These are phyloP conservation scores for Davidsoniella virescens DNA, from an alignment of 2,329 filamentous ascomycete species.

Conservation along the genomic window DNA sequence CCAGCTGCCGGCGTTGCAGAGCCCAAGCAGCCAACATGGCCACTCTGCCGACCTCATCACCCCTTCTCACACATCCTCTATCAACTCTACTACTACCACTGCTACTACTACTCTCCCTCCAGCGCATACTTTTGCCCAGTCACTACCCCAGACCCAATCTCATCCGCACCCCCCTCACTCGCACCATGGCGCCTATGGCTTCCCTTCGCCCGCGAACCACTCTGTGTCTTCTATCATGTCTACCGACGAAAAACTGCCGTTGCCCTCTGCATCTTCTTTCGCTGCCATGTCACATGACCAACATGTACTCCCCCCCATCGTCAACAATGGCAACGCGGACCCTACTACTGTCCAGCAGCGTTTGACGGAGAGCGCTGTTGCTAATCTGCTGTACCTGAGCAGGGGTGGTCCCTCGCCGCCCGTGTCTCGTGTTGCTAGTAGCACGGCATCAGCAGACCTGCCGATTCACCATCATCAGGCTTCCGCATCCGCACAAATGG, in stretches of 20 bases:
- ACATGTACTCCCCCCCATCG: background rate
- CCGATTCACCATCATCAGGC: background rate
- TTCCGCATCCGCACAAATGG: slow-evolving; percentile 2
- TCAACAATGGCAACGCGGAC: background rate
- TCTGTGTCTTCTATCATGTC: slow-evolving; percentile 11
- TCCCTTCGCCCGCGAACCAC: slow-evolving; percentile 1
- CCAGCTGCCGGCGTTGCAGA: slow-evolving; percentile 2
- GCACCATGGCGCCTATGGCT: slow-evolving; percentile 2
- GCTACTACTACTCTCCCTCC: background rate
- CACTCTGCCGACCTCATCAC: background rate
- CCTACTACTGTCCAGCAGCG: slow-evolving; percentile 18
- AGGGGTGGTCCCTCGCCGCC: slow-evolving; percentile 16
- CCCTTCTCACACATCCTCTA: too few species aligned
- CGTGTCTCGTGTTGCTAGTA: slow-evolving; percentile 11
- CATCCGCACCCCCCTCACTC: background rate
- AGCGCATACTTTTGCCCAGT: background rate
- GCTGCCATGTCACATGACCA: slow-evolving; percentile 9
- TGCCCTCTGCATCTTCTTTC: background rate
- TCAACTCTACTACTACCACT: background rate
- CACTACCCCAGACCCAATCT: background rate
- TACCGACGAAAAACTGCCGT: slow-evolving; percentile 14
- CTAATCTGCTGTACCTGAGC: slow-evolving; percentile 22
- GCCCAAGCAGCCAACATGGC: background rate
- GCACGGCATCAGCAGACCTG: slow-evolving; percentile 6
- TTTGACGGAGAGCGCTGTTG: slow-evolving; percentile 21